These are phyloP conservation scores for Tetradesmus obliquus DNA, from an alignment of 139 green algal species.

Conservation along the genomic window DNA sequence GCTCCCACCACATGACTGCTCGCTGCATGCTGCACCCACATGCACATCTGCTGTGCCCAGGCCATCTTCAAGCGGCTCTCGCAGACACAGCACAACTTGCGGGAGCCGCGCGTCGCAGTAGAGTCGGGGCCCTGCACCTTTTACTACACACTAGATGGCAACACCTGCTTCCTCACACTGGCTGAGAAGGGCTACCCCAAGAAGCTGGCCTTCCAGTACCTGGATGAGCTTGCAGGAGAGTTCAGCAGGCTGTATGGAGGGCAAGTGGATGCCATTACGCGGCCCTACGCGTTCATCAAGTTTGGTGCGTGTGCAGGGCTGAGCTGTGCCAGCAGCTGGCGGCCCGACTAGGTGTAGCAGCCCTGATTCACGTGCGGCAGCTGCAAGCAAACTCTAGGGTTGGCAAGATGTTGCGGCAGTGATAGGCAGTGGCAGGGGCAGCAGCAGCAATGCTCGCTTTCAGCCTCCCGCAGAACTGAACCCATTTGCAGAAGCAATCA, in stretches of 20 bases:
- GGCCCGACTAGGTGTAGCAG: neutral
- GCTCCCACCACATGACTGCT: too few species aligned
- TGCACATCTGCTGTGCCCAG: slow-evolving; percentile 29
- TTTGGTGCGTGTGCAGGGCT: slow-evolving; percentile 83
- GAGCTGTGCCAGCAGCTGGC: neutral
- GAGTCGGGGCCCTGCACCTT: slow-evolving; percentile 86
- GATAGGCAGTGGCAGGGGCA: neutral
- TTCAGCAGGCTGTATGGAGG: slow-evolving; percentile 90
- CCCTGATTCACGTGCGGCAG: neutral
- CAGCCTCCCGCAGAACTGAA: too few species aligned
- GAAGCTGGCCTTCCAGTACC: slow-evolving; percentile 98
- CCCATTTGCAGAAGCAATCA: too few species aligned
- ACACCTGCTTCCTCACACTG: slow-evolving; percentile 94
- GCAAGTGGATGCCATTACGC: slow-evolving; percentile 89
- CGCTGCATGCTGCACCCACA: neutral
- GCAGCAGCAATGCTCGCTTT: too few species aligned
- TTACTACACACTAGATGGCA: slow-evolving; percentile 91
- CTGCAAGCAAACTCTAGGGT: neutral
- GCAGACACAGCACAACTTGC: slow-evolving; percentile 40
- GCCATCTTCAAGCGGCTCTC: slow-evolving; percentile 79
- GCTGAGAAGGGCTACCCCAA: slow-evolving; percentile 92
- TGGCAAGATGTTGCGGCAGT: neutral
- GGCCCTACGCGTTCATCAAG: slow-evolving; percentile 99
- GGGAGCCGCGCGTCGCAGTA: slow-evolving; percentile 74
- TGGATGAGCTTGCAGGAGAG: slow-evolving; percentile 97